Evolutionary conservation across 208 protist species (phyloP), one percentile per base, ranked within the genome.

Genomic region (Trypanosoma grayi): DNA sequence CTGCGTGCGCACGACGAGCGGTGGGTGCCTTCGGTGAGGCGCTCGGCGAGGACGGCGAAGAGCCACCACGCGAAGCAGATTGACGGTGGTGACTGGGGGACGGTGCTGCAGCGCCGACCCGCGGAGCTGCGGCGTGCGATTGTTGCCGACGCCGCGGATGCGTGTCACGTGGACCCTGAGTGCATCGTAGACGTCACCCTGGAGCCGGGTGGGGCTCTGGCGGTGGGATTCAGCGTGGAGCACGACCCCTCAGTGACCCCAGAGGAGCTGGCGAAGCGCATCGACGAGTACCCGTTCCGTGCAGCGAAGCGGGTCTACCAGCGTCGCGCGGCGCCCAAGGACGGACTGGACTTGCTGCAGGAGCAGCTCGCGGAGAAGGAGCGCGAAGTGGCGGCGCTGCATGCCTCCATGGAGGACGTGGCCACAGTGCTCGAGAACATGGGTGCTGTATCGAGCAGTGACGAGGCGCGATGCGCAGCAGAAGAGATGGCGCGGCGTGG

Each of bases 71-170:
- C 14, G n/a, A 77, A 77, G 51, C 41, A 59, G 50, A 68, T 77
- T 37, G 65, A 48, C 16, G 71, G 65, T 44, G 56, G 46, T 0
- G 74, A 75, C 25, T 85, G 79, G 79, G 60, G 27, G 24, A 58
- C 74, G 46, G 79, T 78, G 2, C 40, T 81, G 16, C 55, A 73
- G 41, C 63, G 73, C 54, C 70, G 68, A 2, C 50, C 73, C 7
- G 60, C 66, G 40, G 79, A 75, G 39, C 63, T 85, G 46, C 58
- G 27, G n/a, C 47, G 41, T 6, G 74, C 71, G 3, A 16, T 80
- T 53, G 22, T 73, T 1, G 24, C 10, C 22, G 77, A 83, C 41
- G 54, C 62, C 31, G 65, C 72, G 4, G 48, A 39, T 40, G 60
- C 70, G 39, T 79, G 71, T 34, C 39, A 58, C 14, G 53, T 79